Evolutionary conservation across 83 land plant species (phyloP).

Genomic region (Picea abies): DNA sequence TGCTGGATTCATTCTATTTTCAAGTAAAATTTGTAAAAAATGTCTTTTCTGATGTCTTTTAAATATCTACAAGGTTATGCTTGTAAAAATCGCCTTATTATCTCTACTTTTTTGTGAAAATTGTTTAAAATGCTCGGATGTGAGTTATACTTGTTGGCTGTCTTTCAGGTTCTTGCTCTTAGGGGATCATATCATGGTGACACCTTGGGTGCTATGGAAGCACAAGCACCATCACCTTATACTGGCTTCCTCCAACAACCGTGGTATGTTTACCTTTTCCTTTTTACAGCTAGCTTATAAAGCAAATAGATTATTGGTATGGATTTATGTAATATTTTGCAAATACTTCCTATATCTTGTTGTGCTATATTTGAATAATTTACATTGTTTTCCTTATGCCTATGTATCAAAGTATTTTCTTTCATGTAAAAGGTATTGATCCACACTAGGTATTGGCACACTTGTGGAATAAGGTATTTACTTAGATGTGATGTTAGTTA

Average conservation of each 20-base stretch:
- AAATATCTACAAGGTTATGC: not conserved
- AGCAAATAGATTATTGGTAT: not conserved
- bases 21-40: not conserved
- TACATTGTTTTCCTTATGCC: too few relatives aligned
- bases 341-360: not conserved
- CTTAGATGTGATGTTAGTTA: too few relatives aligned
- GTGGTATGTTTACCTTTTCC: conserved; percentile 54
- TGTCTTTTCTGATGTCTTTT: not conserved
- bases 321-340: not conserved
- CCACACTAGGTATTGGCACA: too few relatives aligned
- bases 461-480: too few relatives aligned
- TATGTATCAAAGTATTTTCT: too few relatives aligned
- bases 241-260: conserved; percentile 97
- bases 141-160: not conserved
- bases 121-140: too few relatives aligned
- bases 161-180: conserved; percentile 82
- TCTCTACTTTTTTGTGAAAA: too few relatives aligned
- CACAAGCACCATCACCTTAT: conserved; percentile 92
- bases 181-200: conserved; percentile 98
- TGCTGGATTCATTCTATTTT: not conserved
- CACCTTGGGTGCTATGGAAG: conserved; percentile 98
- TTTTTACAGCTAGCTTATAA: not conserved
- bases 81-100: too few relatives aligned
- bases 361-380: not conserved
- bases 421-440: too few relatives aligned